A percentile compares a stretch with the other conserved stretches of the same genome.
phyloP scores from a whole-genome alignment of 345 rosid genomes.

The Ceriops zippeliana region DNA sequence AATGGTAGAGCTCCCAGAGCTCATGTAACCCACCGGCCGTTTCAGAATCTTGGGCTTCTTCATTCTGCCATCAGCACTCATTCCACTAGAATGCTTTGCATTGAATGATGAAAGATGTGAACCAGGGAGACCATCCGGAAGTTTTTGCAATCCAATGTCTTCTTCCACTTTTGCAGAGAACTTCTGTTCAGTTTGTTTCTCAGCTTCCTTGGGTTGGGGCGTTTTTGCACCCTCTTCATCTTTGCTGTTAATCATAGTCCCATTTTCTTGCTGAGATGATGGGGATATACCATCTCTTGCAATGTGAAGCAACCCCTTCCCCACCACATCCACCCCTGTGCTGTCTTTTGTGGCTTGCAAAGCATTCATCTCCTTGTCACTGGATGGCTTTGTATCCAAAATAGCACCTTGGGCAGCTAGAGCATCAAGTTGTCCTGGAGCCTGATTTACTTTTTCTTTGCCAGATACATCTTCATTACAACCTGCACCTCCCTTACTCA shows the following conservation, averaged over 20 bases:
- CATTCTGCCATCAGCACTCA: constrained; percentile 29
- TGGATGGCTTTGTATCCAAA: constrained; percentile 30
- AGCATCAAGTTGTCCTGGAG: constrained; percentile 8
- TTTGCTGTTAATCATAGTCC: constrained; percentile 30
- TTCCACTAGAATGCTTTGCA: constrained; percentile 37
- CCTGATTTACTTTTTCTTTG: constrained; percentile 31
- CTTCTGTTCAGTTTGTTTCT: constrained; percentile 32
- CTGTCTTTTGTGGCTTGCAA: constrained; percentile 25
- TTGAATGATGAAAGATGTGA: constrained; percentile 31
- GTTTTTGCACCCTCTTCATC: constrained; percentile 33
- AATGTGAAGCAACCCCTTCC: constrained; percentile 18
- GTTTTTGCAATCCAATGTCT: constrained; percentile 29
- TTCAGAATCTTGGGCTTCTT: constrained; percentile 55
- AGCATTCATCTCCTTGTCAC: constrained; percentile 22
- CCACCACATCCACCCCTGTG: constrained; percentile 22
- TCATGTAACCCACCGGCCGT: constrained; percentile 41
- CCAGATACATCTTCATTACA: constrained; percentile 31
- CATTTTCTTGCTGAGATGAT: constrained; percentile 29
- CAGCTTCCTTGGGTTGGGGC: constrained; percentile 32
- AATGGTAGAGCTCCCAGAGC: constrained; percentile 33
- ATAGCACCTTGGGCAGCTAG: constrained; percentile 5
- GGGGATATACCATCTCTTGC: constrained; percentile 17
- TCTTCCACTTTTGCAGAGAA: constrained; percentile 31
- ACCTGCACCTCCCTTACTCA: constrained; percentile 35
- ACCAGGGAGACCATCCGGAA: constrained; percentile 25